phyloP scores from a whole-genome alignment of 805 yeast genomes.

The Hanseniaspora opuntiae region DNA sequence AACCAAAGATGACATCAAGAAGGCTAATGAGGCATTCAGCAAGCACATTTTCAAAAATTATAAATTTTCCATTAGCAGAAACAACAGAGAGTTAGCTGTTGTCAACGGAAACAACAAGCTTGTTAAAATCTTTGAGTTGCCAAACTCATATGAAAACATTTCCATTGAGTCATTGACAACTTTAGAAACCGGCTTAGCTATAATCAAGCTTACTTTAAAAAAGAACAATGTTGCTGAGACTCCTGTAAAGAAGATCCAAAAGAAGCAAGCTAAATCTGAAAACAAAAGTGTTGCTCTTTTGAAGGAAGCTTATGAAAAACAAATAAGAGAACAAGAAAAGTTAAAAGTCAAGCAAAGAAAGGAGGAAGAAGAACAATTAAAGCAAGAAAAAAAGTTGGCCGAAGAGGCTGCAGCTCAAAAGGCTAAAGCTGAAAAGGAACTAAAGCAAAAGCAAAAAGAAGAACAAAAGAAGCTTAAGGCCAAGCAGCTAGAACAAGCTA shows the following conservation, averaged over 20 bases:
- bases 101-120: background rate
- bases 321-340: background rate
- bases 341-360: background rate
- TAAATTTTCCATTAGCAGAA: conserved; percentile 6
- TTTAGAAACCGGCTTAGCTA: conserved; percentile 9
- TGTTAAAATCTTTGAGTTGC: conserved; percentile 11
- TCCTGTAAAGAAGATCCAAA: background rate
- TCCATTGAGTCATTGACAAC: conserved; percentile 3
- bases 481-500: conserved; percentile 4
- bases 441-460: background rate
- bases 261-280: background rate
- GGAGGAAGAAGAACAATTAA: background rate
- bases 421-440: background rate
- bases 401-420: background rate
- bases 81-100: conserved; percentile 1
- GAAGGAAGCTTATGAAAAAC: background rate
- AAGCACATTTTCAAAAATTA: conserved; percentile 2
- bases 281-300: background rate
- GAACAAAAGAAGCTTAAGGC: background rate
- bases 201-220: background rate
- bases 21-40: conserved; percentile 9
- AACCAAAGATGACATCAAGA: background rate
- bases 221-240: background rate
- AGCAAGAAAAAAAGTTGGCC: background rate
- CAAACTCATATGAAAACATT: conserved; percentile 2